Evolutionary conservation across 2,329 filamentous ascomycete species (phyloP).

Genomic region (Endothia cerciana): DNA sequence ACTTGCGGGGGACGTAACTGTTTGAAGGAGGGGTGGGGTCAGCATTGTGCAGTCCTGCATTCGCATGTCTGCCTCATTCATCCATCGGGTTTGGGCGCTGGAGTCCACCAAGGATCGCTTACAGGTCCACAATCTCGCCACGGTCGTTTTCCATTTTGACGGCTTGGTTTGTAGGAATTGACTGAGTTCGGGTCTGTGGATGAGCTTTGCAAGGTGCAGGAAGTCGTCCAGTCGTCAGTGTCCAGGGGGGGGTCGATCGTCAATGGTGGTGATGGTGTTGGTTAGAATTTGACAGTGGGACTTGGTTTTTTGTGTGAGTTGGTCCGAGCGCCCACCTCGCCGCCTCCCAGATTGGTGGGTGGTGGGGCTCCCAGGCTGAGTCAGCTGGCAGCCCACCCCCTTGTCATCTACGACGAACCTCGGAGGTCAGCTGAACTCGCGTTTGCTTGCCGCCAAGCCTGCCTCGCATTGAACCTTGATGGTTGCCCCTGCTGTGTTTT

Average conservation of each 20-base stretch:
- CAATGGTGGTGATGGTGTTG: conserved; percentile 20
- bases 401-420: neutral
- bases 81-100: neutral
- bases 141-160: conserved; percentile 97
- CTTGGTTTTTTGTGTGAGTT: conserved; percentile 26
- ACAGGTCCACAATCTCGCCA: conserved; percentile 99
- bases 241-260: conserved; percentile 15
- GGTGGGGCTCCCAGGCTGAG: conserved; percentile 5
- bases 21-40: conserved; percentile 32
- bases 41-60: conserved; percentile 32
- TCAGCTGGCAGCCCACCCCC: neutral
- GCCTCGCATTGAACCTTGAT: neutral
- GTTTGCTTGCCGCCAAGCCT: conserved; percentile 21
- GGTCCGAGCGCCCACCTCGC: conserved; percentile 24
- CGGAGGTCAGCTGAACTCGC: conserved; percentile 22
- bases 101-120: conserved; percentile 48
- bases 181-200: conserved; percentile 35
- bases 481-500: neutral
- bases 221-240: conserved; percentile 36
- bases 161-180: conserved; percentile 44
- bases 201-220: conserved; percentile 38
- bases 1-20: conserved; percentile 98
- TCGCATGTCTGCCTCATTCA: too few species aligned
- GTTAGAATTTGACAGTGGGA: conserved; percentile 26
- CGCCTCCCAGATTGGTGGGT: conserved; percentile 16